phyloP scores from a whole-genome alignment of 2,329 filamentous ascomycete species.

The Pseudogymnoascus sp. region DNA sequence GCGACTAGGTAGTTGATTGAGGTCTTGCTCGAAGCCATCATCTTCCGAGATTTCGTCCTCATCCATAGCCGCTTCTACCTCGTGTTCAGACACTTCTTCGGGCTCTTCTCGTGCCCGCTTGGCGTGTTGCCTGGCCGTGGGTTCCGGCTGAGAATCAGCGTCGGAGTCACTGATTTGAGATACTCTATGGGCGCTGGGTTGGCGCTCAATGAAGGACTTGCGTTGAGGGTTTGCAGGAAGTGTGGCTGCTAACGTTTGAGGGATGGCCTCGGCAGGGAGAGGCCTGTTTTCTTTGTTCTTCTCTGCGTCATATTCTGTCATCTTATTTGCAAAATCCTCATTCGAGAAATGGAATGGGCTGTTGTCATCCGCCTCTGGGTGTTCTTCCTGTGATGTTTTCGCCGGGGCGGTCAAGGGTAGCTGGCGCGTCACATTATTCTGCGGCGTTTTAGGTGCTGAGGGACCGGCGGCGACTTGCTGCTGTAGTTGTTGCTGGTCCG shows the following conservation, averaged over 20 bases:
- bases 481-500: background rate
- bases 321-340: background rate
- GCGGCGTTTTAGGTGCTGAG: background rate
- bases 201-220: conserved; percentile 18
- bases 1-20: conserved; percentile 16
- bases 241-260: background rate
- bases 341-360: too few species aligned
- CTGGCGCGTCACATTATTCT: background rate
- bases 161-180: conserved; percentile 14
- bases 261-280: background rate
- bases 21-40: conserved; percentile 37
- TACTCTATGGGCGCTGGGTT: conserved; percentile 17
- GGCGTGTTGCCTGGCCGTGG: background rate
- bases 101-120: background rate
- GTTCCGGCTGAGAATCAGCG: conserved; percentile 11
- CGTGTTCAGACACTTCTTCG: background rate
- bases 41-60: conserved; percentile 28
- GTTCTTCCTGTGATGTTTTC: background rate
- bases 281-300: conserved; percentile 28
- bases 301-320: conserved; percentile 14
- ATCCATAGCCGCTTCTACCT: background rate
- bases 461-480: background rate
- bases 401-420: background rate
- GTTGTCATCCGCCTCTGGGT: conserved; percentile 6
- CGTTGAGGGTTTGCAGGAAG: conserved; percentile 7